Base-by-base conservation (phyloP, 78 protist genomes). In the Dictyostelium firmibasis region DNA sequence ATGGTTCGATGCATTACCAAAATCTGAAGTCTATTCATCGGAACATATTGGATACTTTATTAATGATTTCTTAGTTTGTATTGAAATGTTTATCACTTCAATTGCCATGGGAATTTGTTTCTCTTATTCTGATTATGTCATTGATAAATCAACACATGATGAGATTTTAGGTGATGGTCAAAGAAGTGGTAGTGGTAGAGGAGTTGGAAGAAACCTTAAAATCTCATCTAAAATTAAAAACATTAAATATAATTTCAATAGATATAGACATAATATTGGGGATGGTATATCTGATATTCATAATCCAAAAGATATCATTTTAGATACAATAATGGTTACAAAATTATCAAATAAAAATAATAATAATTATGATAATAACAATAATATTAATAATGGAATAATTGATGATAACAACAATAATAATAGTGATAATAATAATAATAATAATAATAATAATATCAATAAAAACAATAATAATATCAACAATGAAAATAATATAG, bases 11-110 rank as follows among this genome's bases (percentile, higher is more conserved):
- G 43, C 43, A 67, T 33, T 84, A 41, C 89, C 89, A 41, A 35
- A n/a, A 67, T n/a, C 81, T 14, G 79, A 67, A 23, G 29, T 18
- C 11, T 84, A 67, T 23, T 36, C 77, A 20, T 25, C 89, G 0
- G 67, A 43, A 41, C 25, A 67, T 16, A 67, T 84, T 60, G 89
- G 89, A 11, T 84, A 41, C 31, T 67, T 84, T 84, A 25, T 84
- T 13, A 67, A 67, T 41, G 89, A 84, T 84, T 84, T 84, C 47
- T 27, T 84, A 10, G 89, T 84, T 62, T 84, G 89, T 84, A 16
- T 84, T 11, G 89, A 84, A 84, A 84, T 84, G 89, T 60, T 84
- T 41, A 9, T 84, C 25, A 25, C 62, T 14, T 33, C 89, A 27
- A 84, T 84, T 31, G 53, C 79, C 38, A 74, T 60, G 25, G 33